Base-by-base conservation (phyloP, 129 eudicot genomes). In the Artemisia argyi region DNA sequence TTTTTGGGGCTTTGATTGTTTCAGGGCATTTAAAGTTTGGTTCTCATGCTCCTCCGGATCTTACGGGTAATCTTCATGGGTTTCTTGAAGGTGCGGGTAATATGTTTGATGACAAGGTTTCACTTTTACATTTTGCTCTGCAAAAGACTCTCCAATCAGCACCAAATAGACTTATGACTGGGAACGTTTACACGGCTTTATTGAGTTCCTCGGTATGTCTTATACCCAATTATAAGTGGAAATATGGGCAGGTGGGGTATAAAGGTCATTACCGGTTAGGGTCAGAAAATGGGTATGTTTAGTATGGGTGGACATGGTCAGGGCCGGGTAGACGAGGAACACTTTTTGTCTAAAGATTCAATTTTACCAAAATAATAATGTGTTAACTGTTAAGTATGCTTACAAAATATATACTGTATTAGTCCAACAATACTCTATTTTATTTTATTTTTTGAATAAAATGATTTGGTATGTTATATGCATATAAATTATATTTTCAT, bases 141-240 rank as follows among this genome's bases (percentile, higher is more conserved):
- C 98, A 92, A 73, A 92, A 87, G 83, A 96, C 94, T 68, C 87
- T 92, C 47, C 96, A 87, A 85, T 95, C 98, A 16, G 96, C 92
- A 75, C 98, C 98, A 26, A 87, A 84, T 70, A 83, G 98, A 81
- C 95, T 92, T 52, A 77, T 89, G 95, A 89, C 98, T 32, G 74
- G 78, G 78, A 83, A 79, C 26, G 90, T 81, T 16, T 92, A 89
- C 77, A 78, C 84, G 4, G 84, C 87, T 62, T 79, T 92, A 72
- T 71, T 92, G 79, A 91, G 90, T 77, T 95, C 95, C 79, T 85
- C 98, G 83, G 98, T 92, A 89, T 68, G 87, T 49, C 50, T 17
- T 24, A 16, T 59, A 15, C 14, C 9, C 47, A 56, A 61, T 17
- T 61, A 61, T 61, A 61, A 11, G 47, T 14, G 19, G 19, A 6